A percentile compares a stretch with the other conserved stretches of the same genome.
These are phyloP conservation scores for Spergularia azorica DNA, from an alignment of 179 eudicot genomes.

Conservation along the genomic window DNA sequence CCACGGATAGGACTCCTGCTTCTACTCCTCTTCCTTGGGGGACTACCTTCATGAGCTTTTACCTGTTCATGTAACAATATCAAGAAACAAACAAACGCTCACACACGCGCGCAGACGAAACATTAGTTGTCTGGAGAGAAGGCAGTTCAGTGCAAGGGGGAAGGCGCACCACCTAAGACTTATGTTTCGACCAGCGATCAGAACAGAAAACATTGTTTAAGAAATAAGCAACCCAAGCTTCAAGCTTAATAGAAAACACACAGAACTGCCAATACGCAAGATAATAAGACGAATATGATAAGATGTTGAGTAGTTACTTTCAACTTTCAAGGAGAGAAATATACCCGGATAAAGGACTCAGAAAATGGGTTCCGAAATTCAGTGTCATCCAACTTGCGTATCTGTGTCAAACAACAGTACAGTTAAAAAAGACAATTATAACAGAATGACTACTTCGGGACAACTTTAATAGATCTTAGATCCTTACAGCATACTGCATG, in stretches of 20 bases:
- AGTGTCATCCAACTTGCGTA: slow-evolving; percentile 39
- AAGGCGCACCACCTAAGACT: no score
- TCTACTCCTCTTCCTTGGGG: slow-evolving; percentile 29
- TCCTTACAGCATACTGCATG: slow-evolving; percentile 91
- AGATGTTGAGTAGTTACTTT: background rate
- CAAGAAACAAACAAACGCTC: background rate
- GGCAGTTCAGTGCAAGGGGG: no score
- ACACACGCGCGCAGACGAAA: background rate
- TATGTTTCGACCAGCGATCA: no score
- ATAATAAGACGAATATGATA: background rate
- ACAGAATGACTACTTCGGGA: background rate
- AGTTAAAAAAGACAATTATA: background rate
- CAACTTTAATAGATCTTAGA: background rate
- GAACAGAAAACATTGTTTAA: no score
- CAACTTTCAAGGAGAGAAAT: background rate
- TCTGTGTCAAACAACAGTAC: slow-evolving; percentile 22
- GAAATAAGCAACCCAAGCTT: no score
- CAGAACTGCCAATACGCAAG: background rate
- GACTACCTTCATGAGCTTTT: slow-evolving; percentile 35
- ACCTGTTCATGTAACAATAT: slow-evolving; percentile 20
- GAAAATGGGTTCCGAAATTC: slow-evolving; percentile 40
- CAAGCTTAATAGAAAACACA: background rate
- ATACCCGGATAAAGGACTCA: slow-evolving; percentile 35
- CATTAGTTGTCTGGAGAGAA: no score
- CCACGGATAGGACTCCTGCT: slow-evolving; percentile 33